Base-by-base conservation (phyloP, 2,329 filamentous ascomycete genomes). In the Aotearoamyces nothofagi region DNA sequence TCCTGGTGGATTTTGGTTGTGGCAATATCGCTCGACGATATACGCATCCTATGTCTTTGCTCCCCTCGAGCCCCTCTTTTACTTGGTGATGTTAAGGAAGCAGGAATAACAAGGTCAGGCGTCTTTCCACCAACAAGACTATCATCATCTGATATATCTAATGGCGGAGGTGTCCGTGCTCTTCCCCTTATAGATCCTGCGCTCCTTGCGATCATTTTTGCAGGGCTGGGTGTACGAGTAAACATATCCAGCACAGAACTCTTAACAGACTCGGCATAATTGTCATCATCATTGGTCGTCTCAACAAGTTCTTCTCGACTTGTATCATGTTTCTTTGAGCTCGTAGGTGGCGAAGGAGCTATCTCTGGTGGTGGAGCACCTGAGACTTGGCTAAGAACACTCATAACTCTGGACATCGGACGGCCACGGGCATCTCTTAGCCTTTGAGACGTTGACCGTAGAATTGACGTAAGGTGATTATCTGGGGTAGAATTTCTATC, bases 381-480 rank as follows among this genome's bases (percentile, higher is more conserved):
- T 15, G 43, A 33, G 17, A 34, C 29, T 26, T 29, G 30, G 9
- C 32, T 26, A 26, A 44, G 28, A 3, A 36, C 36, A 19, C 33
- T 40, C 32, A 39, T 30, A 15, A 39, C 39, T n/a, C 41, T 27
- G 2, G 40, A 40, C 12, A 43, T 20, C 5, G 41, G 40, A 3
- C 32, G 26, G 17, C 37, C 34, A 15, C 38, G 32, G 9, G 33
- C 26, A 13, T 33, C 27, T 19, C 39, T 42, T n/a, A 44, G 14
- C 9, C 42, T 34, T 24, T 46, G 37, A 1, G 43, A 45, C 10
- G 41, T 43, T 8, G 43, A 46, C 24, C 38, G 29, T 4, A 45
- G 19, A 13, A 45, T 42, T 9, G 38, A 35, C n/a, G 42, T 37
- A 5, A 46, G 25, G 9, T 46, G 38, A 7, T 32, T 39, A 13